Evolutionary conservation across 352 stramenopile species (phyloP), one percentile per base, ranked within the genome.

Genomic region (Thraustochytrium sp.): DNA sequence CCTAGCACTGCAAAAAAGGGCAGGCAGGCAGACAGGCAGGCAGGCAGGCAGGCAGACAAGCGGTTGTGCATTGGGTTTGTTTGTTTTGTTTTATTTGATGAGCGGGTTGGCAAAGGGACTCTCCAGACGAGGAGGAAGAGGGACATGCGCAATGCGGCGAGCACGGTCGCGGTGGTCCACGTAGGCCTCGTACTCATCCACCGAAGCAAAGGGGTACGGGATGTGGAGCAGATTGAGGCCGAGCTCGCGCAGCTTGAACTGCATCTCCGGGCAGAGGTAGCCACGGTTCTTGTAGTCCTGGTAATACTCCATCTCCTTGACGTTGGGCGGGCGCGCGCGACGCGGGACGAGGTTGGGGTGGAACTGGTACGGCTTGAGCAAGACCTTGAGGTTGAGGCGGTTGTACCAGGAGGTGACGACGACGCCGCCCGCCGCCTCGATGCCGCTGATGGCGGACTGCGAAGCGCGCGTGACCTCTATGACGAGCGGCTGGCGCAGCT

Each of bases 401-500:
- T 98, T 99, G 89, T 98, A 96, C 90, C 99, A 97, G n/a, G 97
- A 93, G 18, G 94, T 97, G 13, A 90, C 96, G 77, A 99, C 94
- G 85, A 89, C 96, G 56, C 97, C 97, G 59, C 97, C 97, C 9
- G 88, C 90, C 2, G 86, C 88, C 86, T 99, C 97, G 23, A 99
- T 89, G 48, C 95, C 94, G 56, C 94, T 88, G 85, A 99, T 98
- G n/a, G 96, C 97, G 42, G 82, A 88, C 82, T 92, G 85, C 56
- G 93, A 98, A 11, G 95, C 96, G 85, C 96, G 90, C 37, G 92
- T 94, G 38, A 99, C 94, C 88, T 98, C 94, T 65, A 99, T 93
- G 68, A 96, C 88, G 59, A 99, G 85, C n/a, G 92, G 91, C 56
- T 92, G 87, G 34, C 89, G 93, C 46, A 99, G 85, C 82, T 92